phyloP scores from a whole-genome alignment of 2,329 filamentous ascomycete genomes.

The Biscogniauxia sp. region DNA sequence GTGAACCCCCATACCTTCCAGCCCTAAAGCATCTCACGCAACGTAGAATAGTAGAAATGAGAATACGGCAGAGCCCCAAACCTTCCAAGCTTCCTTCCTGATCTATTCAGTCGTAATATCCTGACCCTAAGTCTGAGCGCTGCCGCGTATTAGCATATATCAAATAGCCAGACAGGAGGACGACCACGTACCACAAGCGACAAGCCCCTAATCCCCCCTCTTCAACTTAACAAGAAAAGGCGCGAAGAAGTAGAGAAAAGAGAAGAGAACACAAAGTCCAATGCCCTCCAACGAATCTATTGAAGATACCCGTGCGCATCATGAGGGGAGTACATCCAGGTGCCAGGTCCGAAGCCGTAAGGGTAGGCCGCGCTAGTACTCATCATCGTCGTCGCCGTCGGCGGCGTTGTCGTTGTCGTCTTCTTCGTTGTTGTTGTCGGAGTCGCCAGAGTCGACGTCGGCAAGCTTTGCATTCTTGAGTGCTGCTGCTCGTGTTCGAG shows the following conservation, averaged over 20 bases:
- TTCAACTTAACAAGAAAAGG: not conserved
- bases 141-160: not conserved
- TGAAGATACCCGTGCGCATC: conserved; percentile 25
- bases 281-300: conserved; percentile 5
- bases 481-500: not conserved
- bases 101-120: not conserved
- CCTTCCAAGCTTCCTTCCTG: not conserved
- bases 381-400: conserved; percentile 7
- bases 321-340: conserved; percentile 26
- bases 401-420: conserved; percentile 1
- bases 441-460: too few relatives aligned
- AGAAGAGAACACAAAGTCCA: not conserved
- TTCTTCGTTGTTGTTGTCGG: conserved; percentile 1
- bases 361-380: conserved; percentile 19
- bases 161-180: not conserved
- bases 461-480: conserved; percentile 3
- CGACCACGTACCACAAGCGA: conserved; percentile 13
- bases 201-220: not conserved
- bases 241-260: not conserved
- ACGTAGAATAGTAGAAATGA: not conserved
- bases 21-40: not conserved
- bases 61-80: not conserved
- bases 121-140: not conserved
- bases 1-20: not conserved
- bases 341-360: conserved; percentile 22